Evolutionary conservation across 345 rosid genomes (phyloP).

Genomic region (Linum usitatissimum): DNA sequence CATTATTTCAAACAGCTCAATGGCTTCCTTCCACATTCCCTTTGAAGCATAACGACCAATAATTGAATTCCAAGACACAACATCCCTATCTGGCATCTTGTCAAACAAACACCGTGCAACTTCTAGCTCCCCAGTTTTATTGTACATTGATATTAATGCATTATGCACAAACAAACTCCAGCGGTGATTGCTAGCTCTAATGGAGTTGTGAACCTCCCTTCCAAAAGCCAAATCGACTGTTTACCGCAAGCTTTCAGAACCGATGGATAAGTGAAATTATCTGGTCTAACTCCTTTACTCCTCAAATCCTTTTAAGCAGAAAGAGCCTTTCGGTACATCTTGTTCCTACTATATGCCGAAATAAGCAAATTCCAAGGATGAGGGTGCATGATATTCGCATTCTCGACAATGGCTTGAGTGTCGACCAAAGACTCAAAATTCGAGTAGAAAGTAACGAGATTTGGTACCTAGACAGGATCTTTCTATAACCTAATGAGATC

Average conservation of each 20-base stretch:
- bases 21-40: conserved; percentile 62
- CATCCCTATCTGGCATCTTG: conserved; percentile 52
- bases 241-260: conserved; percentile 73
- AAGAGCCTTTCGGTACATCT: conserved; percentile 34
- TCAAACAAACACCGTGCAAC: conserved; percentile 43
- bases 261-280: conserved; percentile 71
- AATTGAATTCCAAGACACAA: conserved; percentile 67
- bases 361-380: conserved; percentile 72
- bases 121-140: conserved; percentile 40
- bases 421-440: conserved; percentile 29
- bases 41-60: conserved; percentile 50
- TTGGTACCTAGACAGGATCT: conserved; percentile 44
- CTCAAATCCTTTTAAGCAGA: conserved; percentile 44
- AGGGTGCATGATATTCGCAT: conserved; percentile 31
- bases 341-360: conserved; percentile 34
- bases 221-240: conserved; percentile 41
- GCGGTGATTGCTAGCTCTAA: conserved; percentile 27
- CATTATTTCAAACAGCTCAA: conserved; percentile 49
- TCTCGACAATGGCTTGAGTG: conserved; percentile 29
- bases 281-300: conserved; percentile 41
- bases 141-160: conserved; percentile 71
- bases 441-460: conserved; percentile 51
- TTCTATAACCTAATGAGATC: conserved; percentile 36
- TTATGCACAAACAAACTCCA: conserved; percentile 57
- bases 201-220: conserved; percentile 41